Evolutionary conservation across 306 rosid species (phyloP).

Genomic region (Betula pendula): DNA sequence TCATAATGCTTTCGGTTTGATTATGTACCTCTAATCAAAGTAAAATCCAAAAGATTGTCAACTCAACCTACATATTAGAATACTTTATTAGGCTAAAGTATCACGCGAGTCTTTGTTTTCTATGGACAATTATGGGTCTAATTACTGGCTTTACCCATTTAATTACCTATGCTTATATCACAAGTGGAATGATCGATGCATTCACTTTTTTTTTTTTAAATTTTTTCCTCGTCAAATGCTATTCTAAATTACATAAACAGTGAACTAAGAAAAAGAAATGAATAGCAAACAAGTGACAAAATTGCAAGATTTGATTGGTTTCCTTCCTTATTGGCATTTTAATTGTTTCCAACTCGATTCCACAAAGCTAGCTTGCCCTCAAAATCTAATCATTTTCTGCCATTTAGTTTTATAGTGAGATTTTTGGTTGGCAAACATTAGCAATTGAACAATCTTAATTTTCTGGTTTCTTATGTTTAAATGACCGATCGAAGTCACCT

Average conservation of each 20-base stretch:
- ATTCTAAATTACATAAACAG: neutral
- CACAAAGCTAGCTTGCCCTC: neutral
- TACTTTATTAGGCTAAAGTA: constrained; percentile 32
- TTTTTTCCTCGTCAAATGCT: constrained; percentile 14
- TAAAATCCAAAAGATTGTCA: constrained; percentile 50
- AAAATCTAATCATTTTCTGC: neutral
- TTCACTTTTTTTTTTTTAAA: neutral
- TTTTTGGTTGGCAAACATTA: too few relatives aligned
- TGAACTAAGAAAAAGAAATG: neutral
- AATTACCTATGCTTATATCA: constrained; percentile 10
- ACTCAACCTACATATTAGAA: constrained; percentile 31
- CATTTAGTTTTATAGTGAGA: neutral
- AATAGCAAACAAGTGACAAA: neutral
- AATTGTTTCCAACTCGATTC: neutral
- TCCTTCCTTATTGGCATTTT: neutral
- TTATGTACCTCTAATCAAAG: constrained; percentile 40
- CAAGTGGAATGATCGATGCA: neutral
- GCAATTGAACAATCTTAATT: too few relatives aligned
- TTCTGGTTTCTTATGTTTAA: too few relatives aligned
- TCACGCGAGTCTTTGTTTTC: constrained; percentile 61
- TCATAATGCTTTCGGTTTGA: constrained; percentile 44
- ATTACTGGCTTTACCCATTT: constrained; percentile 34
- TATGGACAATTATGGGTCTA: constrained; percentile 46
- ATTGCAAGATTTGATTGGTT: too few relatives aligned
- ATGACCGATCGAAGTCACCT: too few relatives aligned